A percentile compares a stretch with the other conserved stretches of the same genome.
phyloP scores from a whole-genome alignment of 495 filamentous ascomycete species.

The Neurospora terricola region DNA sequence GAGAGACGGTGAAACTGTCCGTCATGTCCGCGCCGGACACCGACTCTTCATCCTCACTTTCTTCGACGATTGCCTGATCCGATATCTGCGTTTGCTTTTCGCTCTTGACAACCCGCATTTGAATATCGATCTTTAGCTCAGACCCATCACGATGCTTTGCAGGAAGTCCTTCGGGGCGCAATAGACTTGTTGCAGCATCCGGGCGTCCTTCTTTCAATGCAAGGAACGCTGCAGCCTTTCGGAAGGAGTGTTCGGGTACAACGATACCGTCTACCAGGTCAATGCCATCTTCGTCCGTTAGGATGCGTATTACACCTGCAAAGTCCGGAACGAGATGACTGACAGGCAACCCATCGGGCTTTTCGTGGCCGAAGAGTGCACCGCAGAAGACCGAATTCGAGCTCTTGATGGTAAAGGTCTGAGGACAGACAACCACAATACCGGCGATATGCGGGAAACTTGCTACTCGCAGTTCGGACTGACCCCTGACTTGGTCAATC shows the following conservation, averaged over 20 bases:
- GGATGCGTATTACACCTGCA: constrained; percentile 64
- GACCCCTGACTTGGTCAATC: constrained; percentile 55
- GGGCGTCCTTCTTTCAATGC: constrained; percentile 71
- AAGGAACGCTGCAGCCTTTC: constrained; percentile 74
- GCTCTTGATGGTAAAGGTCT: constrained; percentile 70
- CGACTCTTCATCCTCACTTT: constrained; percentile 41
- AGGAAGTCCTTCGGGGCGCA: constrained; percentile 69
- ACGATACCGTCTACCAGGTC: constrained; percentile 86
- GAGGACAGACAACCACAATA: constrained; percentile 78
- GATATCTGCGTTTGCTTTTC: constrained; percentile 43
- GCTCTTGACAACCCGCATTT: constrained; percentile 91
- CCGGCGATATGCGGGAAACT: constrained; percentile 96
- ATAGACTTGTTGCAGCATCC: constrained; percentile 64
- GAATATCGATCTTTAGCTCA: constrained; percentile 85
- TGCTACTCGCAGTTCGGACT: constrained; percentile 64
- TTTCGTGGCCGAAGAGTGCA: constrained; percentile 79
- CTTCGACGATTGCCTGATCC: constrained; percentile 36
- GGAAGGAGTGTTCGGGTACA: constrained; percentile 90
- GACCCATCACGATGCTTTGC: constrained; percentile 84
- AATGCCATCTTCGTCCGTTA: constrained; percentile 80
- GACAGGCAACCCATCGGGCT: constrained; percentile 69
- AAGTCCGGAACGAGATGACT: constrained; percentile 78
- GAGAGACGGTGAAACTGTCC: constrained; percentile 16
- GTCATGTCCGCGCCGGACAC: constrained; percentile 12
- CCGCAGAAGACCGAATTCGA: constrained; percentile 91